Conservation (phyloP, 148 eudicot genomes). For the Fallopia convolvulus region DNA sequence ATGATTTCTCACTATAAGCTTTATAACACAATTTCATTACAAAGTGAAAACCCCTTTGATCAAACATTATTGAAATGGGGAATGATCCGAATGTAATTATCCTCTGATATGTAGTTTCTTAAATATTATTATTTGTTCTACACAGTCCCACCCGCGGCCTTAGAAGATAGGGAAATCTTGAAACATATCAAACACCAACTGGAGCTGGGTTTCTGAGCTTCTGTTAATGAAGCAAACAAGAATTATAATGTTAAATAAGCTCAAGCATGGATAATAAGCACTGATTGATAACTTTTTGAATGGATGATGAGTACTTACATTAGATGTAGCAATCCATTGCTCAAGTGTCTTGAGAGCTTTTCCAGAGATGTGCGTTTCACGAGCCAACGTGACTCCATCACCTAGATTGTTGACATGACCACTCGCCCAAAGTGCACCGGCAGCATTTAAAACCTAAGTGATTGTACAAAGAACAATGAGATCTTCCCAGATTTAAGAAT, state of each 20-base stretch:
- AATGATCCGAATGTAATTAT: not conserved
- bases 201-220: not conserved
- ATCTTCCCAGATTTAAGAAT: not conserved
- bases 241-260: not conserved
- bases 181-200: not conserved
- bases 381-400: conserved; percentile 80
- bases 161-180: not conserved
- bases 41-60: not conserved
- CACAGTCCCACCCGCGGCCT: not conserved
- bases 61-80: not conserved
- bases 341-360: conserved; percentile 70
- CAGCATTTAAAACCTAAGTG: conserved; percentile 75
- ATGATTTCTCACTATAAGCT: not conserved
- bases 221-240: not conserved
- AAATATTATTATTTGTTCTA: not conserved
- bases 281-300: not conserved
- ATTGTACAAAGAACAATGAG: not conserved
- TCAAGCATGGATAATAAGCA: not conserved
- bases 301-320: conserved; percentile 30
- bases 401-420: conserved; percentile 54
- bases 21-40: not conserved
- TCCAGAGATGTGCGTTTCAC: conserved; percentile 68
- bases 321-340: conserved; percentile 57
- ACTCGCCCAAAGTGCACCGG: conserved; percentile 80
- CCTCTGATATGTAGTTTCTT: not conserved